Evolutionary conservation across 2,329 filamentous ascomycete genomes (phyloP).

Genomic region (Dothideomycetidae sp.): DNA sequence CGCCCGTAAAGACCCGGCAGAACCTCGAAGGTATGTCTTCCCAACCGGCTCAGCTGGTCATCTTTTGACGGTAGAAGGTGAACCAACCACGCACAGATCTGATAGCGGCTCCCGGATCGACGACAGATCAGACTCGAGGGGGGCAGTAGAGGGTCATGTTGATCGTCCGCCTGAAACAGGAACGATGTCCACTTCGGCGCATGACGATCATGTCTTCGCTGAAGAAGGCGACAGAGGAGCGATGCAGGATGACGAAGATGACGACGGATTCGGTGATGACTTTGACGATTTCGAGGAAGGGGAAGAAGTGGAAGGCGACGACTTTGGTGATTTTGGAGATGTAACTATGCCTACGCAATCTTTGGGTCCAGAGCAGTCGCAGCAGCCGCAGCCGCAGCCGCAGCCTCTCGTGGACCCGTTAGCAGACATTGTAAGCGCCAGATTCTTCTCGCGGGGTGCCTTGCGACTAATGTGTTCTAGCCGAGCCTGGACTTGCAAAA

Average conservation of each 20-base stretch:
- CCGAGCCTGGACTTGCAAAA: neutral
- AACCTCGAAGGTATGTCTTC: conserved; percentile 43
- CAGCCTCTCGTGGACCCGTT: conserved; percentile 23
- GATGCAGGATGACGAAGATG: conserved; percentile 31
- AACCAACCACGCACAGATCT: conserved; percentile 40
- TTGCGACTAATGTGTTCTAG: neutral
- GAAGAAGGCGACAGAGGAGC: conserved; percentile 23
- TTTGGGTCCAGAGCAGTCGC: conserved; percentile 21
- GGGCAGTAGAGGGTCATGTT: conserved; percentile 1
- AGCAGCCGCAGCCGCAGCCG: conserved; percentile 11
- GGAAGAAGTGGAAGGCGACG: conserved; percentile 29
- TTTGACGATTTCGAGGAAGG: conserved; percentile 51
- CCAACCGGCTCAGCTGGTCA: conserved; percentile 8
- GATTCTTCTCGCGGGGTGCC: too few species aligned
- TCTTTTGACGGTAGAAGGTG: conserved; percentile 47
- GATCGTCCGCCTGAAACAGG: conserved; percentile 8
- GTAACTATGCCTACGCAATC: conserved; percentile 24
- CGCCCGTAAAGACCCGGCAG: conserved; percentile 27
- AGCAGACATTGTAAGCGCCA: conserved; percentile 36
- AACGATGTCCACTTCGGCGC: too few species aligned
- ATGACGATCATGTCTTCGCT: too few species aligned
- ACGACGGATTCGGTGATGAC: conserved; percentile 57
- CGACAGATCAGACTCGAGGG: conserved; percentile 1
- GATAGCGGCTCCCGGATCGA: conserved; percentile 13
- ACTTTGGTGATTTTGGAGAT: conserved; percentile 40